phyloP scores from a whole-genome alignment of 2,329 filamentous ascomycete genomes.

The Cytospora paraplurivora region DNA sequence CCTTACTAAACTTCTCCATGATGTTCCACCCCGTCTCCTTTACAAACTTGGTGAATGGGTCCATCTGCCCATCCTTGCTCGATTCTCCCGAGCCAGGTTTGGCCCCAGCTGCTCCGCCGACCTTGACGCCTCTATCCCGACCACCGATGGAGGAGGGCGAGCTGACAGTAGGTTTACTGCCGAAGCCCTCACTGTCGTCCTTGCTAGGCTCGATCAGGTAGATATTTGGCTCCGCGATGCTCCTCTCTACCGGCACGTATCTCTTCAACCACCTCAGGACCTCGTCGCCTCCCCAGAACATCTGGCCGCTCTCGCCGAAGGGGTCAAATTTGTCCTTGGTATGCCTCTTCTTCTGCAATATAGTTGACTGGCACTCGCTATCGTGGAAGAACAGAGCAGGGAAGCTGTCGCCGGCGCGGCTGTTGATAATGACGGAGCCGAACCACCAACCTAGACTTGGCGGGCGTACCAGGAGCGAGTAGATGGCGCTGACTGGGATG shows the following conservation, averaged over 20 bases:
- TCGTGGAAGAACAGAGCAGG: conserved; percentile 98
- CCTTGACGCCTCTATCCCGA: conserved; percentile 40
- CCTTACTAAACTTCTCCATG: conserved; percentile 94
- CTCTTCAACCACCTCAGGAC: conserved; percentile 86
- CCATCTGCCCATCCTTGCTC: conserved; percentile 73
- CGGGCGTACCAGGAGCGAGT: conserved; percentile 84
- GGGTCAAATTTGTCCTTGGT: conserved; percentile 86
- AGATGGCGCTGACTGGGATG: conserved; percentile 85
- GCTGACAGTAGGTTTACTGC: conserved; percentile 58
- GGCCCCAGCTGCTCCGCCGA: conserved; percentile 40
- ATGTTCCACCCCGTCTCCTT: conserved; percentile 97
- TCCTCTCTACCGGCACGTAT: conserved; percentile 82
- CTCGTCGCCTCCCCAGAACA: conserved; percentile 98
- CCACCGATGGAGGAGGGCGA: conserved; percentile 46
- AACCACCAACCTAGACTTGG: conserved; percentile 99
- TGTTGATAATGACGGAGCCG: conserved; percentile 92
- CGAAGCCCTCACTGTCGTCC: conserved; percentile 84
- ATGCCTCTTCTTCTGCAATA: conserved; percentile 86
- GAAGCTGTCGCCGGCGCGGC: conserved; percentile 85
- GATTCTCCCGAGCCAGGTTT: conserved; percentile 38
- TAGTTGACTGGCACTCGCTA: conserved; percentile 92
- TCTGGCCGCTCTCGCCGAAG: conserved; percentile 78
- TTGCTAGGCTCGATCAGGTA: conserved; percentile 86
- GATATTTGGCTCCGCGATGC: conserved; percentile 82
- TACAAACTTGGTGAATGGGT: conserved; percentile 88